These are phyloP conservation scores for Pythium grandisporangium DNA, from an alignment of 352 stramenopile genomes.

Conservation along the genomic window DNA sequence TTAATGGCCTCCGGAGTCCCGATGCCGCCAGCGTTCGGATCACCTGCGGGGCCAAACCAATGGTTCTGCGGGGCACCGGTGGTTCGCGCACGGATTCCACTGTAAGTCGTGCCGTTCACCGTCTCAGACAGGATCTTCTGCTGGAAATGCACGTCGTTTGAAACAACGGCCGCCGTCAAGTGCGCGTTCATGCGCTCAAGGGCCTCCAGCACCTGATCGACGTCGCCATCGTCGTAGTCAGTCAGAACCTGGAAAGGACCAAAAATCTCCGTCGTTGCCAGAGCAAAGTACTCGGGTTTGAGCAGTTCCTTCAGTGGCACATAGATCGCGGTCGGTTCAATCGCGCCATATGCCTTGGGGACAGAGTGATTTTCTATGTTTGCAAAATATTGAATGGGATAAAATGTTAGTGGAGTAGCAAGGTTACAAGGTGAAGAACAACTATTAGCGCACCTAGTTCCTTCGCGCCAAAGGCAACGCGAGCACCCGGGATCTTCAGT, in stretches of 20 bases:
- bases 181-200: constrained; percentile 96
- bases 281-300: constrained; percentile 91
- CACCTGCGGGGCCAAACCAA: constrained; percentile 95
- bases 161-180: constrained; percentile 97
- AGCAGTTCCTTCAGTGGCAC: constrained; percentile 95
- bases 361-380: constrained; percentile 91
- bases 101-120: constrained; percentile 99
- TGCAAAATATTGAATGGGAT: no score
- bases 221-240: constrained; percentile 88
- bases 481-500: constrained; percentile 90
- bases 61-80: constrained; percentile 93
- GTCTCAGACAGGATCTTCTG: constrained; percentile 92
- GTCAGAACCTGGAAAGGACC: constrained; percentile 98
- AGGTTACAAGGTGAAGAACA: no score
- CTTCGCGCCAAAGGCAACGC: constrained; percentile 94
- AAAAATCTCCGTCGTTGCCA: constrained; percentile 96
- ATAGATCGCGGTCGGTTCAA: constrained; percentile 96
- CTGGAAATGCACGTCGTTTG: constrained; percentile 93
- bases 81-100: constrained; percentile 92
- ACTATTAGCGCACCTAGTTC: constrained; percentile 51
- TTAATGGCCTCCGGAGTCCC: constrained; percentile 98
- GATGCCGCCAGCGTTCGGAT: constrained; percentile 95
- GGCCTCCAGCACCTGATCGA: constrained; percentile 87
- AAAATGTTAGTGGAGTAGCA: no score
- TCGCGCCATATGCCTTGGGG: constrained; percentile 92